A percentile compares a stretch with the other conserved stretches of the same genome.
These are phyloP conservation scores for Skeletonema costatum DNA, from an alignment of 108 stramenopile species.

Conservation along the genomic window DNA sequence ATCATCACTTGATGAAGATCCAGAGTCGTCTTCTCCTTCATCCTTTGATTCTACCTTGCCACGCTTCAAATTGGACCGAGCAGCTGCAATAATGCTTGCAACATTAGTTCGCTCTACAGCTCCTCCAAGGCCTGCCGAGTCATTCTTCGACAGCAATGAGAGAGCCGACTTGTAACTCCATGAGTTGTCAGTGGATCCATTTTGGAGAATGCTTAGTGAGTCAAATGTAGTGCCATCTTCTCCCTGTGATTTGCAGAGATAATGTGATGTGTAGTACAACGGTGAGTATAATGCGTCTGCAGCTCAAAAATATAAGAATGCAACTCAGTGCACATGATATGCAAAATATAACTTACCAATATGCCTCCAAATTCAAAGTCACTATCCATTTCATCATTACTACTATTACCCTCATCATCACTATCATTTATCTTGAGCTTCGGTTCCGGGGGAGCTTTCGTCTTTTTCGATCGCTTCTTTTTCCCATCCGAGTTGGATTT, in stretches of 20 bases:
- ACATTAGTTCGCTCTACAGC: slow-evolving; percentile 69
- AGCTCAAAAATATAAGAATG: no score
- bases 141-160: slow-evolving; percentile 58
- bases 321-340: not conserved
- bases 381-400: slow-evolving; percentile 59
- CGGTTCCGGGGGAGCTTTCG: not conserved
- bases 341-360: slow-evolving; percentile 46
- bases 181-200: slow-evolving; percentile 47
- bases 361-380: slow-evolving; percentile 83
- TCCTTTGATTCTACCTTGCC: slow-evolving; percentile 16
- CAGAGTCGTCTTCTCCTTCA: slow-evolving; percentile 37
- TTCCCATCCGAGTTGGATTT: not conserved
- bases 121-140: slow-evolving; percentile 19
- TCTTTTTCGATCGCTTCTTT: slow-evolving; percentile 13
- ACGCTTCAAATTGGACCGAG: slow-evolving; percentile 62
- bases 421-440: not conserved
- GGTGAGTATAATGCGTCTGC: not conserved
- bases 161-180: slow-evolving; percentile 88
- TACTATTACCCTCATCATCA: slow-evolving; percentile 32
- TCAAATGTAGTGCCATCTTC: slow-evolving; percentile 70
- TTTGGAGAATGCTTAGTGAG: slow-evolving; percentile 20
- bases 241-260: slow-evolving; percentile 37
- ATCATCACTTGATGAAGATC: slow-evolving; percentile 26
- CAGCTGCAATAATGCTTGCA: slow-evolving; percentile 80
- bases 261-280: not conserved